phyloP scores from a whole-genome alignment of 352 stramenopile genomes.

The Phytophthora vignae region DNA sequence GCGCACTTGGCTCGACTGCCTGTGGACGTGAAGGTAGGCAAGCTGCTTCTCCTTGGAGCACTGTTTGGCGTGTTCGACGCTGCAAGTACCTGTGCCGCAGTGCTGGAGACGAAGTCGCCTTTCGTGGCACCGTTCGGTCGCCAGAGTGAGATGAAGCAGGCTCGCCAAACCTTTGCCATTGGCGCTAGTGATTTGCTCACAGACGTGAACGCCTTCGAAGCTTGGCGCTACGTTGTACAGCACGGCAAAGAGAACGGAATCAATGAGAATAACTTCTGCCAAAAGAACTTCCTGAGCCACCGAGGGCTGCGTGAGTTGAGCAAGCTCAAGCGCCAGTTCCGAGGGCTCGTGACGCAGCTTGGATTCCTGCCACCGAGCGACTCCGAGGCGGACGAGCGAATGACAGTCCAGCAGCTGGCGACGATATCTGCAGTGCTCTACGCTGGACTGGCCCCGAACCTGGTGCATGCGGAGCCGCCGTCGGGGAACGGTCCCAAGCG shows the following conservation, averaged over 20 bases:
- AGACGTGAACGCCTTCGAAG: conserved; percentile 80
- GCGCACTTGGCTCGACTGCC: conserved; percentile 93
- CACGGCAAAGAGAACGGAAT: conserved; percentile 20
- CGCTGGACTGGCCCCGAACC: conserved; percentile 92
- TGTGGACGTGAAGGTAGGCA: conserved; percentile 97
- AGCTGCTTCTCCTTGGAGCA: conserved; percentile 96
- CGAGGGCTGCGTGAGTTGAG: conserved; percentile 65
- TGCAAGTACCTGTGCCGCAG: conserved; percentile 71
- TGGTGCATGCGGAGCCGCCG: conserved; percentile 80
- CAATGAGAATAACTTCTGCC: conserved; percentile 72
- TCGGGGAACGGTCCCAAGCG: conserved; percentile 38
- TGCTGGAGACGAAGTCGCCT: conserved; percentile 84
- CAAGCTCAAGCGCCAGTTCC: conserved; percentile 85
- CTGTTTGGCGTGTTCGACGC: conserved; percentile 93
- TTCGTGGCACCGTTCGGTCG: conserved; percentile 82
- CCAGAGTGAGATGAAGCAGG: conserved; percentile 73
- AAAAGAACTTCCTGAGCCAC: conserved; percentile 69
- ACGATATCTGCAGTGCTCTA: conserved; percentile 78
- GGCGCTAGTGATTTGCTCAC: conserved; percentile 78
- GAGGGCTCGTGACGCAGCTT: conserved; percentile 64
- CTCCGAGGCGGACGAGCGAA: conserved; percentile 21
- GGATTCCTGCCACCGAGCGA: conserved; percentile 55
- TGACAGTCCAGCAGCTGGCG: conserved; percentile 59
- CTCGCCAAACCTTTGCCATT: conserved; percentile 64
- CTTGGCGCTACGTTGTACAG: conserved; percentile 54